These are phyloP conservation scores for Stenogyne calaminthoides DNA, from an alignment of 305 asterid species.

Conservation along the genomic window DNA sequence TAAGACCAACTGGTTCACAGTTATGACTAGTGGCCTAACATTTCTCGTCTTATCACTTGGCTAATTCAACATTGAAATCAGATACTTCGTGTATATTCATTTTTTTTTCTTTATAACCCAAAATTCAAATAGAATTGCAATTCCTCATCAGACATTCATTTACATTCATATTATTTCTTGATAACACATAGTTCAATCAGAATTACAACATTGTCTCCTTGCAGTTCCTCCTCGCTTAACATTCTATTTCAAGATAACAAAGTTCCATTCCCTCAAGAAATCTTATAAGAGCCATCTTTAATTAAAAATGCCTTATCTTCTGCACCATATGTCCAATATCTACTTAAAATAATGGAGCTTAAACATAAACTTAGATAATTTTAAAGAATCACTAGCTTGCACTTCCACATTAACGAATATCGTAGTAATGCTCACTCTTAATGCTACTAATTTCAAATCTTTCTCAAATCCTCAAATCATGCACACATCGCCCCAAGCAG, in stretches of 20 bases:
- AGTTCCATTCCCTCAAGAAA: background rate
- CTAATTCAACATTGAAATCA: background rate
- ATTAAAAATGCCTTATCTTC: background rate
- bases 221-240: background rate
- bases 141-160: background rate
- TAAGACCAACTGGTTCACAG: background rate
- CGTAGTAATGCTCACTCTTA: background rate
- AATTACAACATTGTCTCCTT: background rate
- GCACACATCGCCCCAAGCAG: slow-evolving; percentile 3
- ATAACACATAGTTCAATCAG: background rate
- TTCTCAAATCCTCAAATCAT: background rate
- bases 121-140: no score
- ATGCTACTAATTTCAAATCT: background rate
- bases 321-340: background rate
- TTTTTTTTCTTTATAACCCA: background rate
- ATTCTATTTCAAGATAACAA: background rate
- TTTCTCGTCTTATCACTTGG: background rate
- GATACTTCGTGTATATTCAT: background rate
- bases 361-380: background rate
- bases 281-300: background rate
- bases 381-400: background rate
- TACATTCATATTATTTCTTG: background rate
- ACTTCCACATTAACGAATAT: background rate
- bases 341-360: background rate
- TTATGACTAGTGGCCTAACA: slow-evolving; percentile 1